Evolutionary conservation across 306 rosid genomes (phyloP), one percentile per base, ranked within the genome.

Genomic region (Prinsepia uniflora): DNA sequence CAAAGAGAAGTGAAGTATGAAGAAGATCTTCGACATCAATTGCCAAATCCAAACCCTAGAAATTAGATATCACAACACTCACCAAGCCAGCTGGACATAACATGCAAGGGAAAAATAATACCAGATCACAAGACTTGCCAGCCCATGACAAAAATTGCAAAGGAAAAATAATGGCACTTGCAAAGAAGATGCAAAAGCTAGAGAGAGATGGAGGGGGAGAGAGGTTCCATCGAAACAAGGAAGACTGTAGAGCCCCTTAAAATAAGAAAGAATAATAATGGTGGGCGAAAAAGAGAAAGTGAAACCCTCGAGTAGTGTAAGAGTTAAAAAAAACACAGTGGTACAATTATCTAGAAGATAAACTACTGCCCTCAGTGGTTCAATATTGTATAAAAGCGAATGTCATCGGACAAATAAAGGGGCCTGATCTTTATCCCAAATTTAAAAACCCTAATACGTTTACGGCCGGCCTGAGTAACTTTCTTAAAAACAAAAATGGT

Each of bases 41-140:
- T 41, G 66, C 49, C 50, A 18, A 41, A 5, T 53, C 72, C 50
- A 68, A 68, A 68, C 62, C 63, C 72, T 68, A 68, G 19, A 39
- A 39, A 19, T 20, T 19, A 68, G 34, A 49, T 30, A 49, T 30
- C 3, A 2, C 36, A 30, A 30, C 30, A 49, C 3, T 8, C 41
- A 66, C 42, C 20, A 47, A 47, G 10, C 55, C 12, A 52, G 34
- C 44, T 30, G n/a, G 17, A 52, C 17, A 52, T 17, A 15, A 15
- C 20, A 52, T 13, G n/a, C 7, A 55, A 7, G 18, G 20, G 20
- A 15, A 24, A 59, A 20, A 59, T 57, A 57, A 30, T 57, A 22
- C 5, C 20, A 59, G 36, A 30, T 30, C 36, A 30, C 36, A 30
- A 30, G 36, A 30, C 36, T 3, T 8, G 10, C 49, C 67, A 42